These are phyloP conservation scores for Aspergillus quadrilineatus DNA, from an alignment of 2,329 filamentous ascomycete species.

Conservation along the genomic window DNA sequence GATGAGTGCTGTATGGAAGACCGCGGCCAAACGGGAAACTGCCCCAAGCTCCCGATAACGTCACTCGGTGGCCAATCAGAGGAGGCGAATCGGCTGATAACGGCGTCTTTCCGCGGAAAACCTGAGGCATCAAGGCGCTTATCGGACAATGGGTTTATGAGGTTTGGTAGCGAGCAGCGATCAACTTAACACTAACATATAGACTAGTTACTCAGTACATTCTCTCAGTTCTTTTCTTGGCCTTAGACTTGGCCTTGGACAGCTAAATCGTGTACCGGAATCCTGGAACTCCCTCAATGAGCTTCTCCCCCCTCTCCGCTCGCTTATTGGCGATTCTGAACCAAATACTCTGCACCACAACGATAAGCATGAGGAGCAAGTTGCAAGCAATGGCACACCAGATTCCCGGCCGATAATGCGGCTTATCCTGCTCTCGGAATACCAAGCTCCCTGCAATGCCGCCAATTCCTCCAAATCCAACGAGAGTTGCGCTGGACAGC, in stretches of 20 bases:
- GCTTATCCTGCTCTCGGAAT: constrained; percentile 54
- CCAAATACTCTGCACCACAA: constrained; percentile 29
- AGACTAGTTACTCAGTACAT: no score
- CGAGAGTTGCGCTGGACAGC: constrained; percentile 71
- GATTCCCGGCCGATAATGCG: constrained; percentile 35
- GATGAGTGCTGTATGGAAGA: constrained; percentile 14
- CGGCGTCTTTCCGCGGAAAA: constrained; percentile 20
- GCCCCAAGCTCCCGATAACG: constrained; percentile 17
- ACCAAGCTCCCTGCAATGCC: constrained; percentile 75
- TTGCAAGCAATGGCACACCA: constrained; percentile 37
- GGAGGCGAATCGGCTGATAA: neutral
- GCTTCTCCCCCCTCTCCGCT: constrained; percentile 34
- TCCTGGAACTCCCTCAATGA: constrained; percentile 35
- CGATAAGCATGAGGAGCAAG: constrained; percentile 33
- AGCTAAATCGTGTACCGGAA: constrained; percentile 39
- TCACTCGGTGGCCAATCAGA: constrained; percentile 13
- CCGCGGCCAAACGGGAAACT: constrained; percentile 25
- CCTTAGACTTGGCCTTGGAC: neutral
- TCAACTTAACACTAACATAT: no score
- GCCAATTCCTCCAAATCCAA: constrained; percentile 74
- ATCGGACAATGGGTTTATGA: neutral
- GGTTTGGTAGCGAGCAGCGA: no score
- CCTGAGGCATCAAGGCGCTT: neutral
- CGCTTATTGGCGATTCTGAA: constrained; percentile 36
- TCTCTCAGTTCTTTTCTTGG: no score